A percentile compares a stretch with the other conserved stretches of the same genome.
phyloP scores from a whole-genome alignment of 2,329 filamentous ascomycete species.

The Alternaria conjuncta region DNA sequence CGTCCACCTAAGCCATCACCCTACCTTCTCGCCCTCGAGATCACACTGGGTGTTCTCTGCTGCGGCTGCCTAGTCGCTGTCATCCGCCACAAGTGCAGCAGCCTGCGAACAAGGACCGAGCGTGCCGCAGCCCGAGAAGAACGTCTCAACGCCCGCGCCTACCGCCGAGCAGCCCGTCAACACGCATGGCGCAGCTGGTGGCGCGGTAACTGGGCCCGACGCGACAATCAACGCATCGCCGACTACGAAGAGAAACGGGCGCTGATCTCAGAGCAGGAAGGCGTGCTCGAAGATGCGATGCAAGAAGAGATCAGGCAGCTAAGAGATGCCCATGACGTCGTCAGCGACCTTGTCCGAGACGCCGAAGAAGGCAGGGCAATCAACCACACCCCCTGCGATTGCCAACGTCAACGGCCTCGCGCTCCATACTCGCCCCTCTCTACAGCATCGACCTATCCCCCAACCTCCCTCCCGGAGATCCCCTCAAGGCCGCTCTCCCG shows the following conservation, averaged over 20 bases:
- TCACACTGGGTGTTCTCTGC: slow-evolving; percentile 54
- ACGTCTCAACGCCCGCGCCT: slow-evolving; percentile 58
- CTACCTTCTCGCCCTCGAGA: slow-evolving; percentile 51
- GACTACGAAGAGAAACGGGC: slow-evolving; percentile 61
- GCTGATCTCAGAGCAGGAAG: slow-evolving; percentile 56
- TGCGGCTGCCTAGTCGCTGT: slow-evolving; percentile 53
- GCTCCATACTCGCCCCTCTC: slow-evolving; percentile 36
- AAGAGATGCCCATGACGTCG: slow-evolving; percentile 60
- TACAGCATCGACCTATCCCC: slow-evolving; percentile 39
- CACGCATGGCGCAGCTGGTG: slow-evolving; percentile 61
- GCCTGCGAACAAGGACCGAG: slow-evolving; percentile 59
- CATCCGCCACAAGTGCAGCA: slow-evolving; percentile 57
- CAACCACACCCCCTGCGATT: slow-evolving; percentile 19
- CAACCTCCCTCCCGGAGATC: slow-evolving; percentile 37
- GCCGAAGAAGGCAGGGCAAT: slow-evolving; percentile 47
- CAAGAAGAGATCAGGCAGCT: slow-evolving; percentile 58
- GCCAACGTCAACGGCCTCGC: slow-evolving; percentile 19
- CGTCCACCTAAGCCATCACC: slow-evolving; percentile 32
- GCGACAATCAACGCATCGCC: slow-evolving; percentile 37
- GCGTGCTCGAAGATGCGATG: slow-evolving; percentile 53
- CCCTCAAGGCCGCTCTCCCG: slow-evolving; percentile 46
- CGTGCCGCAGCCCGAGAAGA: slow-evolving; percentile 62
- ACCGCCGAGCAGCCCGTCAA: slow-evolving; percentile 60
- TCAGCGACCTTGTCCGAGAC: slow-evolving; percentile 54
- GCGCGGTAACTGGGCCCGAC: slow-evolving; percentile 45